These are phyloP conservation scores for Fonsecaea pugnacius DNA, from an alignment of 2,329 filamentous ascomycete species.

Conservation along the genomic window DNA sequence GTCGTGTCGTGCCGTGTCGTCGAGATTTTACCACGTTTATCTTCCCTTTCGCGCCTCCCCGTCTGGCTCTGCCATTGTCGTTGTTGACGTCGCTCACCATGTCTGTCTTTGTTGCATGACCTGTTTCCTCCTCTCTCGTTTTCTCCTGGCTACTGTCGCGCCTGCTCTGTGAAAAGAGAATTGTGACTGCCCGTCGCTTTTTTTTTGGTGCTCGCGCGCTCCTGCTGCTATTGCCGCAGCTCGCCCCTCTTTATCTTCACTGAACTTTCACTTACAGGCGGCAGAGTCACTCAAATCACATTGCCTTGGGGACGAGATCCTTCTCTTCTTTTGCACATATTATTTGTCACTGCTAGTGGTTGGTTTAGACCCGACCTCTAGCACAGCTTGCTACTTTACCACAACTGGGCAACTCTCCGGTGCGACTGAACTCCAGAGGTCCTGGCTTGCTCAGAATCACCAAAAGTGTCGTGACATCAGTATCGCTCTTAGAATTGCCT, in stretches of 20 bases:
- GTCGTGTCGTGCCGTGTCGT: not conserved
- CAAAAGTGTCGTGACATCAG: constrained; percentile 5
- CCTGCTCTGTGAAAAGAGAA: constrained; percentile 14
- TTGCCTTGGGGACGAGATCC: constrained; percentile 15
- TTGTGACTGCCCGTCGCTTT: constrained; percentile 13
- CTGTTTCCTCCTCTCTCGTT: constrained; percentile 13
- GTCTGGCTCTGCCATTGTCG: constrained; percentile 8
- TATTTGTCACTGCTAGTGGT: constrained; percentile 19
- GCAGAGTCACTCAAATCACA: constrained; percentile 8
- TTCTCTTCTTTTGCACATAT: constrained; percentile 26
- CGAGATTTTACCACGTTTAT: constrained; percentile 4
- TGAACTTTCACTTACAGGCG: constrained; percentile 10
- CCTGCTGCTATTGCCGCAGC: not conserved
- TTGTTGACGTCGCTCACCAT: constrained; percentile 5
- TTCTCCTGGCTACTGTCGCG: constrained; percentile 10
- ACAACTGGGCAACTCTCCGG: not conserved
- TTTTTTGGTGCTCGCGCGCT: not conserved
- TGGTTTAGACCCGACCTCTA: not conserved
- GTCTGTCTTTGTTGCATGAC: constrained; percentile 22
- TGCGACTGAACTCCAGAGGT: not conserved
- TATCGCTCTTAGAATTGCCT: constrained; percentile 6
- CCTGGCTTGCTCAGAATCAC: not conserved
- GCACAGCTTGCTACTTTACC: not conserved
- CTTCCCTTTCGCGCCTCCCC: not conserved
- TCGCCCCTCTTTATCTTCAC: constrained; percentile 17